Base-by-base conservation (phyloP, 1,139 yeast species). In the Chernovozyma sophiae-reginae region DNA sequence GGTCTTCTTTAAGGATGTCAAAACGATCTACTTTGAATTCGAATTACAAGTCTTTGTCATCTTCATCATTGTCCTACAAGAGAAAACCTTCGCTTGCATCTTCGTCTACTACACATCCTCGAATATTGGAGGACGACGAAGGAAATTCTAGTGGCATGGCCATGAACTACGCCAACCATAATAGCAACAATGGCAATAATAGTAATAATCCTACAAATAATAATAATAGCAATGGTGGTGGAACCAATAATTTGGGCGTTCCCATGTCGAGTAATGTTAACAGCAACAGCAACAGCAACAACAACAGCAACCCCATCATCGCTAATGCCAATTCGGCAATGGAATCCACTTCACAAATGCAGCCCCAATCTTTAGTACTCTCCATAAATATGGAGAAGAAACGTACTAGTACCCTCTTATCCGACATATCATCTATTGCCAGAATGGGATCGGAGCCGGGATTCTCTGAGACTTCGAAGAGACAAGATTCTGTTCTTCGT, bases 361-460 rank as follows among this genome's bases (percentile, higher is more conserved):
- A 27, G 6, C 20, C 15, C n/a, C 32, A 30, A 22, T 11, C 29
- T 6, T 27, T 52, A 28, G 51, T 55, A 1, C 41, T 56, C 5
- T 65, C 72, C 0, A 46, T 68, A 13, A 66, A 60, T 39, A 68
- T 69, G 70, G 78, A 73, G 32, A 74, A 72, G 43, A 74, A 73
- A 43, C 59, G 82, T 38, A 66, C 77, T 2, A 67, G 79, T 34
- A 73, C 82, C 0, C 62, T 78, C 19, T 49, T 70, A 20, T 74
- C 83, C 0, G 83, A 77, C 35, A 71, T 72, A 1, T 64, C 81
- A 31, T 74, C 83, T 0, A 70, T 74, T 41, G 85, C 80, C 33
- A 62, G 86, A 55, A 78, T 80, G 82, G 77, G 79, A 7, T 62
- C 72, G 3, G 72, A 64, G 25, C 47, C 62, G 3, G 58, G 65